Evolutionary conservation across 73 alveolate species (phyloP).

Genomic region (Paramecium octaurelia): DNA sequence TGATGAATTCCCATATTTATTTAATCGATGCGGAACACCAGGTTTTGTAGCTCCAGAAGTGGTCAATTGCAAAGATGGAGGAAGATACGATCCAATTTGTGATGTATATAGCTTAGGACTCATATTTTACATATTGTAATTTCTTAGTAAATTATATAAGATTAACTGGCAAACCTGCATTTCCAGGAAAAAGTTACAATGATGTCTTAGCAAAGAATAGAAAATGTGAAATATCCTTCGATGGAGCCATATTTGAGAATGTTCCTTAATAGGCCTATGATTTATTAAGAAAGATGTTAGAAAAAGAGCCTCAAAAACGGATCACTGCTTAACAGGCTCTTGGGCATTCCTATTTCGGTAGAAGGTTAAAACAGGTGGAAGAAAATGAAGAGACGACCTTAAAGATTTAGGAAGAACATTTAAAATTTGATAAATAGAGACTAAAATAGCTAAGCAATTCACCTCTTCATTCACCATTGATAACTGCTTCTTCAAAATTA

Average conservation of each 20-base stretch:
- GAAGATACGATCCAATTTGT: slow-evolving; percentile 58
- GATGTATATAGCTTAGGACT: slow-evolving; percentile 57
- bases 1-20: slow-evolving; percentile 31
- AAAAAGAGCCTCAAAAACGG: slow-evolving; percentile 75
- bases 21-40: slow-evolving; percentile 62
- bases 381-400: neutral
- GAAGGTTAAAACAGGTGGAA: neutral
- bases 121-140: slow-evolving; percentile 57
- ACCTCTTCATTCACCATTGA: slow-evolving; percentile 31
- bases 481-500: neutral
- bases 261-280: slow-evolving; percentile 56
- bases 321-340: slow-evolving; percentile 80
- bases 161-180: slow-evolving; percentile 83
- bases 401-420: neutral
- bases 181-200: slow-evolving; percentile 75
- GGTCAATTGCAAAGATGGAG: slow-evolving; percentile 51
- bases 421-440: slow-evolving; percentile 34
- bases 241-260: slow-evolving; percentile 30
- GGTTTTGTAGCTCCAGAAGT: slow-evolving; percentile 70
- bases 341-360: slow-evolving; percentile 63
- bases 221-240: slow-evolving; percentile 68
- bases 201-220: slow-evolving; percentile 74
- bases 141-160: neutral
- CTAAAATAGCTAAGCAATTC: neutral
- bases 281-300: slow-evolving; percentile 72